Base-by-base conservation (phyloP, 192 early-diverging fungal species). In the Phlyctochytrium bullatum region DNA sequence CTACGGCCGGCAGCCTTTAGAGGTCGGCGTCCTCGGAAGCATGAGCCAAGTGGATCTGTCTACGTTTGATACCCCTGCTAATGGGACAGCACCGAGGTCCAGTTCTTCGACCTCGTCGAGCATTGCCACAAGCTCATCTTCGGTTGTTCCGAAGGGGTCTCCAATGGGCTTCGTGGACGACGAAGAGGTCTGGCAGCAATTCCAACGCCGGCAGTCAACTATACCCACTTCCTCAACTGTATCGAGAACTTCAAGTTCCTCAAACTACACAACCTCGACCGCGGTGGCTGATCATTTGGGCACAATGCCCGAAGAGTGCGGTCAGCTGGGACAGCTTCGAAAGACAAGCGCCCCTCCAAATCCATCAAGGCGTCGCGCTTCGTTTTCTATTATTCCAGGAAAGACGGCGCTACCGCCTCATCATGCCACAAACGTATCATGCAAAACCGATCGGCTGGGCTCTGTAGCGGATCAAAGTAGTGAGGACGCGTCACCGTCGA, bases 121-220 rank as follows among this genome's bases (percentile, higher is more conserved):
- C n/a, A n/a, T n/a, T n/a, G n/a, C n/a, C n/a, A n/a, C n/a, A n/a
- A n/a, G n/a, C n/a, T n/a, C n/a, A n/a, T n/a, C n/a, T n/a, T n/a
- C n/a, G n/a, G n/a, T n/a, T n/a, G n/a, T n/a, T n/a, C 40, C 40
- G 40, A 47, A 47, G 40, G 63, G 63, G 6, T 56, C 52, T 23
- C 35, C 63, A 20, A 54, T 52, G 63, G 63, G 40, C 0, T 64
- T 64, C 50, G 40, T 56, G 47, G 63, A 64, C 36, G 50, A 64
- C 63, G 63, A 64, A n/a, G 63, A 47, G 40, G 31, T 34, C 1
- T 64, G 35, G 40, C 24, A 64, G 40, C 63, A 34, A 24, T 64
- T 54, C 40, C 34, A 51, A 47, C 17, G 36, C 40, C 32, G 32
- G 57, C 57, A 59, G 0, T 28, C 23, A 16, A 23, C 27, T 16